phyloP scores from a whole-genome alignment of 345 rosid species.

The Acer campestre region DNA sequence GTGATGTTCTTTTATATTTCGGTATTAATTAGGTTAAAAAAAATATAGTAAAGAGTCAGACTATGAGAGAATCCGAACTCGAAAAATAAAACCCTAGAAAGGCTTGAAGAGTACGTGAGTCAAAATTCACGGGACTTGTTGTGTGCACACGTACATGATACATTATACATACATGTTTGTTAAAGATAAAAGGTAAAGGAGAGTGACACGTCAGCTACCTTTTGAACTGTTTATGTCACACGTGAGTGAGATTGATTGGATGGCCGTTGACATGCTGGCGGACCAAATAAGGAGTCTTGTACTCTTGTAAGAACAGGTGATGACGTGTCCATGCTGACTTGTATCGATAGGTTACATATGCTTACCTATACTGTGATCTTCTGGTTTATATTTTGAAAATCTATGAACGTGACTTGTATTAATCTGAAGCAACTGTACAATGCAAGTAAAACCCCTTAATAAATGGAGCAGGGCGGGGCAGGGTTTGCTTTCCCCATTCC shows the following conservation, averaged over 20 bases:
- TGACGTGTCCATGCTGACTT: conserved; percentile 4
- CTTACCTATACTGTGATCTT: not conserved
- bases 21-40: too few species aligned
- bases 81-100: not conserved
- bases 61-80: too few species aligned
- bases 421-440: not conserved
- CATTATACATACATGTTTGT: not conserved
- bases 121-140: not conserved
- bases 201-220: conserved; percentile 10
- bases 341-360: not conserved
- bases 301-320: not conserved
- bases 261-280: conserved; percentile 33
- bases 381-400: not conserved
- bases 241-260: conserved; percentile 38
- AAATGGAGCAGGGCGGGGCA: too few species aligned
- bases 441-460: too few species aligned
- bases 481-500: too few species aligned
- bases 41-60: too few species aligned
- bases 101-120: not conserved
- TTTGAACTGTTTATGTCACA: conserved; percentile 15
- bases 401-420: not conserved
- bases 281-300: not conserved
- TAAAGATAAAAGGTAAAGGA: not conserved
- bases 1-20: too few species aligned
- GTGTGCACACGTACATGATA: not conserved